Evolutionary conservation across 225 moss, liverwort and hornwort genomes (phyloP).

Genomic region (Marchantia paleacea): DNA sequence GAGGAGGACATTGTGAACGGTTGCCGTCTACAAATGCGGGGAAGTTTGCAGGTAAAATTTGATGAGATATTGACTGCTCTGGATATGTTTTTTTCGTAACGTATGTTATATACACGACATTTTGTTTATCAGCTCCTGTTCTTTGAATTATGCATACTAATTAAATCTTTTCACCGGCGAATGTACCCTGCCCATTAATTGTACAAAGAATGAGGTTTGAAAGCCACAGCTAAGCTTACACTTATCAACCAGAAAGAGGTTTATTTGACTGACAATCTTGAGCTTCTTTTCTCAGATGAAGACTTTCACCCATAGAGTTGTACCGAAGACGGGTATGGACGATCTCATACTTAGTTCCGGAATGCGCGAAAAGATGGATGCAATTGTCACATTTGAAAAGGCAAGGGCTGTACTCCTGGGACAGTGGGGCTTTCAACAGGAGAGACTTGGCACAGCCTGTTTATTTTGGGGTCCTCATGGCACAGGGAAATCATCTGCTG

Average conservation of each 20-base stretch:
- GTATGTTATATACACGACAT: no score
- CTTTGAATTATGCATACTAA: no score
- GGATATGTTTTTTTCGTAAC: no score
- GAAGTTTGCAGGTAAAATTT: slow-evolving; percentile 50
- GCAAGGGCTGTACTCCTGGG: slow-evolving; percentile 59
- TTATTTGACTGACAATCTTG: background rate
- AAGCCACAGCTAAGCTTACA: no score
- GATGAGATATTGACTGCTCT: background rate
- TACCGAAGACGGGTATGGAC: slow-evolving; percentile 61
- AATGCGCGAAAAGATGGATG: slow-evolving; percentile 55
- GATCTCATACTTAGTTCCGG: slow-evolving; percentile 43
- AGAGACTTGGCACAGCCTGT: slow-evolving; percentile 57
- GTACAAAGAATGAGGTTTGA: no score
- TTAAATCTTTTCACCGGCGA: no score
- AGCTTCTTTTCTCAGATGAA: slow-evolving; percentile 46
- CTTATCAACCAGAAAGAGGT: no score
- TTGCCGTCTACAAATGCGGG: slow-evolving; percentile 64
- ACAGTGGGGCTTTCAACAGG: slow-evolving; percentile 63
- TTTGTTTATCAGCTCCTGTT: no score
- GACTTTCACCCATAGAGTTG: slow-evolving; percentile 58
- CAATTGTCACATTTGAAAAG: slow-evolving; percentile 54
- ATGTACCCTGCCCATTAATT: background rate
- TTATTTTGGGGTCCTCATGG: slow-evolving; percentile 65
- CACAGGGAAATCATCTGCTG: slow-evolving; percentile 57
- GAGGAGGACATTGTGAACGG: slow-evolving; percentile 58